phyloP scores from a whole-genome alignment of 2,329 filamentous ascomycete species.

The Diaporthe eres region DNA sequence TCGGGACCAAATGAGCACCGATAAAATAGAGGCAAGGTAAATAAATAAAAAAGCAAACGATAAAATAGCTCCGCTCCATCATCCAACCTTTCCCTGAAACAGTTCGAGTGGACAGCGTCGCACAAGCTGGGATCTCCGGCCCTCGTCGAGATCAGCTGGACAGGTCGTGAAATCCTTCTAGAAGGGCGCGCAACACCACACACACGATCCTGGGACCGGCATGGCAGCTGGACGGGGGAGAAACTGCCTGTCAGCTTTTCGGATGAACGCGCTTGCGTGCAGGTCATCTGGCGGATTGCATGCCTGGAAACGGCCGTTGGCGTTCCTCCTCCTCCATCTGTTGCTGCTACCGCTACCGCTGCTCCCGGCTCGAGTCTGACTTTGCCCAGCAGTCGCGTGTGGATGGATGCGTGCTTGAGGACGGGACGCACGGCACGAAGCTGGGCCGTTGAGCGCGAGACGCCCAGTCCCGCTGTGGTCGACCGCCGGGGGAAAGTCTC shows the following conservation, averaged over 20 bases:
- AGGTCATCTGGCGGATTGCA: constrained; percentile 29
- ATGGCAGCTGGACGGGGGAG: constrained; percentile 11
- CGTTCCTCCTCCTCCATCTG: background rate
- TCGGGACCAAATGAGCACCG: background rate
- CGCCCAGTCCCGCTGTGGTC: constrained; percentile 28
- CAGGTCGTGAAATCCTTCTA: constrained; percentile 30
- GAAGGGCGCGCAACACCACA: constrained; percentile 27
- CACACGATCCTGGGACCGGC: background rate
- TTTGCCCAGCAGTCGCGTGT: background rate
- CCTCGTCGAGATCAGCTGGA: constrained; percentile 7
- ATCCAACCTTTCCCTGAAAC: background rate
- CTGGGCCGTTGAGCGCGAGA: constrained; percentile 7
- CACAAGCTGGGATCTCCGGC: constrained; percentile 24
- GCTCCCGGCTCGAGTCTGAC: constrained; percentile 20
- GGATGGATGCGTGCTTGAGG: background rate
- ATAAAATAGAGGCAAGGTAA: background rate
- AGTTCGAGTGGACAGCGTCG: background rate
- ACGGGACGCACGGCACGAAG: background rate
- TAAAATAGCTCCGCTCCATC: background rate
- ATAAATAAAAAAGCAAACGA: background rate
- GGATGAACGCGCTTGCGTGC: constrained; percentile 8
- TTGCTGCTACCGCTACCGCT: background rate
- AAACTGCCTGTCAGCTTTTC: constrained; percentile 20
- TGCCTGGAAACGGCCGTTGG: constrained; percentile 21
- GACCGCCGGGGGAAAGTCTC: background rate